Conservation (phyloP, 345 rosid species). For the Lepidium didymum region DNA sequence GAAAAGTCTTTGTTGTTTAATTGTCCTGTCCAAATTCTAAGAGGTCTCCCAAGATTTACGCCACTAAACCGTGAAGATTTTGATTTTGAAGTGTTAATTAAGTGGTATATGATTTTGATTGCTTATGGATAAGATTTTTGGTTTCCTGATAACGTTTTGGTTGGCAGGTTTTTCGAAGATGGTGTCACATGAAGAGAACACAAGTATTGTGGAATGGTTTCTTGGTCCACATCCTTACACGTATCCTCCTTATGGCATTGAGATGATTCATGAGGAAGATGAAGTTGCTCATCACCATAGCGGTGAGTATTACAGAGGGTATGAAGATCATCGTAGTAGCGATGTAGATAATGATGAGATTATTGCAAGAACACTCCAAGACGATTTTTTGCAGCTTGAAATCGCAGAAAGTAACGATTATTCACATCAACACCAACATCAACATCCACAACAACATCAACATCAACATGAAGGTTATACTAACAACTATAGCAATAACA, state of each 20-base stretch:
- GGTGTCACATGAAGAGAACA: slow-evolving; percentile 34
- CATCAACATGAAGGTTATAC: slow-evolving; percentile 25
- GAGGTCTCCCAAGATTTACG: slow-evolving; percentile 1
- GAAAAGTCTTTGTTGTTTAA: slow-evolving; percentile 24
- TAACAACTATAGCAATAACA: slow-evolving; percentile 27
- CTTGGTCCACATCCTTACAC: slow-evolving; percentile 45
- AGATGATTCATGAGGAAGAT: slow-evolving; percentile 30
- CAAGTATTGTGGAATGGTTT: slow-evolving; percentile 50
- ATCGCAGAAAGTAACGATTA: slow-evolving; percentile 47
- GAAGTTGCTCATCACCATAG: slow-evolving; percentile 9
- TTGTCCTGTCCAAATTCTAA: neutral
- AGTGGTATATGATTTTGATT: neutral
- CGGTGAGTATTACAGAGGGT: slow-evolving; percentile 38
- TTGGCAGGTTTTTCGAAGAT: slow-evolving; percentile 1
- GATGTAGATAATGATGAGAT: slow-evolving; percentile 80
- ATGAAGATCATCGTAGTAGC: slow-evolving; percentile 39
- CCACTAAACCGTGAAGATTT: neutral
- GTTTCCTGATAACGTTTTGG: neutral
- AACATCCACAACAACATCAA: slow-evolving; percentile 9
- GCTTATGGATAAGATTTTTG: slow-evolving; percentile 7
- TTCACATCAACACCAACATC: slow-evolving; percentile 17
- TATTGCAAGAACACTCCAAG: slow-evolving; percentile 78
- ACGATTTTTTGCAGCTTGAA: slow-evolving; percentile 73
- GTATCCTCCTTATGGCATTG: slow-evolving; percentile 48
- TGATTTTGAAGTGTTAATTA: neutral